Percentiles rank a stretch among this genome's conserved stretches.
Conservation (phyloP, 108 stramenopile genomes). For the Nitzschia sp. region DNA sequence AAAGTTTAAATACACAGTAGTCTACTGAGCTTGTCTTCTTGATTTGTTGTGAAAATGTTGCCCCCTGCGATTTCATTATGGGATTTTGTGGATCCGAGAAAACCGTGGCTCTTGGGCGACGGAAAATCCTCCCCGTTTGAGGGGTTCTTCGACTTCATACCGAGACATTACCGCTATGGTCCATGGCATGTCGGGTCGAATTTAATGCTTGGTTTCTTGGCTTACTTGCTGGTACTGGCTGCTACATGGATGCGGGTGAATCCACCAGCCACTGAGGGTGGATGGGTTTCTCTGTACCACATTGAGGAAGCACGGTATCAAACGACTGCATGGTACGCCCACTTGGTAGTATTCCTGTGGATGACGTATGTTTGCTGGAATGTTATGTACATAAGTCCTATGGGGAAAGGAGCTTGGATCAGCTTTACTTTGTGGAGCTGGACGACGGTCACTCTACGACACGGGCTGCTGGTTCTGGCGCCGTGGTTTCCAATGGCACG, state of each 20-base stretch:
- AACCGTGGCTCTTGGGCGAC: slow-evolving; percentile 59
- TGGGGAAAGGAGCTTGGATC: slow-evolving; percentile 40
- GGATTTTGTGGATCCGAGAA: slow-evolving; percentile 40
- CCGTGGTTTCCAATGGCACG: slow-evolving; percentile 47
- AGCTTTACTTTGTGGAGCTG: slow-evolving; percentile 72
- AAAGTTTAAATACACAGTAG: no score
- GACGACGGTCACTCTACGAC: slow-evolving; percentile 56
- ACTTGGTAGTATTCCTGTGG: slow-evolving; percentile 41
- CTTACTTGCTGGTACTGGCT: slow-evolving; percentile 5
- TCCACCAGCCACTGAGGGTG: slow-evolving; percentile 3
- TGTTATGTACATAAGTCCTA: slow-evolving; percentile 12
- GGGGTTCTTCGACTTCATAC: slow-evolving; percentile 82
- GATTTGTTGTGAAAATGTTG: no score
- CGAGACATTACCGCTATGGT: slow-evolving; percentile 61
- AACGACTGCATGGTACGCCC: slow-evolving; percentile 44
- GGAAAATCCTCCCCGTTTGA: slow-evolving; percentile 42
- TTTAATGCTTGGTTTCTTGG: slow-evolving; percentile 10
- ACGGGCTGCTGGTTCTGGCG: slow-evolving; percentile 52
- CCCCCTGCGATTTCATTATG: slow-evolving; percentile 12
- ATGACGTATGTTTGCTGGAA: slow-evolving; percentile 35
- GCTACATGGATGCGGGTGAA: slow-evolving; percentile 14
- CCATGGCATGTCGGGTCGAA: slow-evolving; percentile 46
- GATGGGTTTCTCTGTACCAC: slow-evolving; percentile 18
- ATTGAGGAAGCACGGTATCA: slow-evolving; percentile 24
- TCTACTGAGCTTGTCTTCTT: no score